phyloP scores from a whole-genome alignment of 2,329 filamentous ascomycete species.

The Pseudogymnoascus sp. region DNA sequence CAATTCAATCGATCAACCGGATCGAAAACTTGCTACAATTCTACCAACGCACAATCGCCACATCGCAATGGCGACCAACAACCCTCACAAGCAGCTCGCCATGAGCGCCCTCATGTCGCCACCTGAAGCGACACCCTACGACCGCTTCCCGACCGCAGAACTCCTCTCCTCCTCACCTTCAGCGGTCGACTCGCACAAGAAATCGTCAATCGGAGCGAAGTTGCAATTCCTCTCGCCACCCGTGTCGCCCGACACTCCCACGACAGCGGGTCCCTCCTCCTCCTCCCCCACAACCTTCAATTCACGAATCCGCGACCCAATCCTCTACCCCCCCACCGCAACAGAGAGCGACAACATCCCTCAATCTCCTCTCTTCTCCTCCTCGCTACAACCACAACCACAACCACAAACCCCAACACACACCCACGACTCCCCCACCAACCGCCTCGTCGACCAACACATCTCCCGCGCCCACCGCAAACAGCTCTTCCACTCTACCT shows the following conservation, averaged over 20 bases:
- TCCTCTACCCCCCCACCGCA: constrained; percentile 43
- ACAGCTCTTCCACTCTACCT: constrained; percentile 15
- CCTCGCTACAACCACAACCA: constrained; percentile 1
- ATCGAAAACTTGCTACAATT: not conserved
- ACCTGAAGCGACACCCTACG: constrained; percentile 44
- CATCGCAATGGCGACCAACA: not conserved
- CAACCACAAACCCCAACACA: constrained; percentile 13
- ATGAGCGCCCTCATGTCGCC: constrained; percentile 54
- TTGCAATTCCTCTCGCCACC: constrained; percentile 45
- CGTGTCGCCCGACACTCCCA: constrained; percentile 42
- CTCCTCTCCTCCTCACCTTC: not conserved
- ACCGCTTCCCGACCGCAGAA: constrained; percentile 39
- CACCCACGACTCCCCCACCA: constrained; percentile 20
- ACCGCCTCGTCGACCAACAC: constrained; percentile 38
- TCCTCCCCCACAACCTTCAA: constrained; percentile 23
- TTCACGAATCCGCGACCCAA: constrained; percentile 41
- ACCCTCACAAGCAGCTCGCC: constrained; percentile 21
- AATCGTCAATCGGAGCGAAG: constrained; percentile 27
- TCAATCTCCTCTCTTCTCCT: constrained; percentile 42
- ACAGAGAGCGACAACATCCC: constrained; percentile 29
- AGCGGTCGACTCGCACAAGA: constrained; percentile 1
- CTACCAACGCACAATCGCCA: not conserved
- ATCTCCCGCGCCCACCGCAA: constrained; percentile 20
- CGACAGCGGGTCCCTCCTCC: constrained; percentile 4
- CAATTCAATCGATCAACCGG: not conserved